Evolutionary conservation across 2,329 filamentous ascomycete species (phyloP), one percentile per base, ranked within the genome.

Genomic region (Sporothrix brunneoviolacea): DNA sequence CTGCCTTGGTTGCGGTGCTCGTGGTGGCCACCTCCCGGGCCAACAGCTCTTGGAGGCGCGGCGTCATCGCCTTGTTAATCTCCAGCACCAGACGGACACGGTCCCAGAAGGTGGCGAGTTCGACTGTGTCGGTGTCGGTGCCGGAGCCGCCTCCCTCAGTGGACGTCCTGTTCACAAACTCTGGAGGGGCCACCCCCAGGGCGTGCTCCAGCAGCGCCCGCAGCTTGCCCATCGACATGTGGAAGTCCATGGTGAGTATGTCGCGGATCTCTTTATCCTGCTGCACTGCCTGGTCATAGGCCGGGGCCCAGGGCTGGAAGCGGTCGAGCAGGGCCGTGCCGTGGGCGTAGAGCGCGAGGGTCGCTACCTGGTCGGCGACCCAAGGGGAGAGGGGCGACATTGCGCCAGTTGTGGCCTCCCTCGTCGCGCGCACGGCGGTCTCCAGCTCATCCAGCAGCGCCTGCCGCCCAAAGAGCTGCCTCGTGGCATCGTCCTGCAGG

Each of bases 371-470:
- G 24, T 48, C 40, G 2, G 47, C 44, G 0, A 53, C 35, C 48
- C 51, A 55, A 21, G 51, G 28, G 15, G 41, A 44, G 18, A 39
- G 16, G 5, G 39, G 12, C 15, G 12, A 10, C 24, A 28, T n/a
- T n/a, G n/a, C n/a, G n/a, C n/a, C n/a, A n/a, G n/a, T n/a, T n/a
- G n/a, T n/a, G n/a, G n/a, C n/a, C n/a, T n/a, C 30, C 13, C 13
- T 39, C 4, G n/a, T 9, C 7, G 47, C 16, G 7, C 40, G 30
- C 2, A 47, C 13, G 2, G 43, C 30, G 8, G 24, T 28, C 47
- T 56, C 54, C 15, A 56, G 47, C 47, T 54, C 48, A 44, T 56
- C 54, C 19, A 56, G 52, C 28, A 54, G 32, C 12, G 47, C 36
- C 35, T 49, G 50, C 28, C 44, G 36, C 15, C 54, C 54, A 12